Percentiles rank a stretch among this genome's conserved stretches.
Conservation (phyloP, 164 flowering plant species). For the Cinnamomum micranthum region DNA sequence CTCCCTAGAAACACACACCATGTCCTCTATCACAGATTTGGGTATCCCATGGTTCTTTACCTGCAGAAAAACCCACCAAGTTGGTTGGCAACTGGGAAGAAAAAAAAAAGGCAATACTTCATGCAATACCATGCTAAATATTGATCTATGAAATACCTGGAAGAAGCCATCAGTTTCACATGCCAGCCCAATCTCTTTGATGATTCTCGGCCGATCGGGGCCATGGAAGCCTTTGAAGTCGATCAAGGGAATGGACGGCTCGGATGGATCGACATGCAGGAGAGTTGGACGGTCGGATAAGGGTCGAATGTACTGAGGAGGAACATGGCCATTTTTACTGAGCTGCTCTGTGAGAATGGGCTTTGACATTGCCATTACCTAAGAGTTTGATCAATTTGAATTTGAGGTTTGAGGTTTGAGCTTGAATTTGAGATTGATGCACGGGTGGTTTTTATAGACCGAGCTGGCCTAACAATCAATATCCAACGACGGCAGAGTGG, state of each 20-base stretch:
- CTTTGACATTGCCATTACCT: too few relatives aligned
- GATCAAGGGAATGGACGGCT: slow-evolving; percentile 40
- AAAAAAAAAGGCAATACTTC: neutral
- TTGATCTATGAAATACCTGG: slow-evolving; percentile 18
- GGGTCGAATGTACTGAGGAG: slow-evolving; percentile 44
- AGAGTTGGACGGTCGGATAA: slow-evolving; percentile 48
- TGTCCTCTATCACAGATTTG: slow-evolving; percentile 21
- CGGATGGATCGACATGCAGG: slow-evolving; percentile 13
- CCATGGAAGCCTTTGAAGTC: slow-evolving; percentile 37
- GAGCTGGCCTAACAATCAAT: too few relatives aligned
- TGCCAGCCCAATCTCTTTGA: slow-evolving; percentile 37
- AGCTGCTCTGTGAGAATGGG: slow-evolving; percentile 32
- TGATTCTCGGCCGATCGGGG: slow-evolving; percentile 20
- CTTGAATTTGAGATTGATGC: too few relatives aligned
- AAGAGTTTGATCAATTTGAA: too few relatives aligned
- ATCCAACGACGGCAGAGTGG: too few relatives aligned
- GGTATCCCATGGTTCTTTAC: slow-evolving; percentile 48
- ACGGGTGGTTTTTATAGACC: too few relatives aligned
- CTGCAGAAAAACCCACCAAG: neutral
- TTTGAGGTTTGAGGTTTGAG: too few relatives aligned
- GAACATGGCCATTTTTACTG: slow-evolving; percentile 17
- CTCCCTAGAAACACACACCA: slow-evolving; percentile 35
- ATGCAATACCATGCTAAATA: neutral
- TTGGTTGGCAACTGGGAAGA: neutral
- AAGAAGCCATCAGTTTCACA: slow-evolving; percentile 55